These are phyloP conservation scores for Mrakia blollopis DNA, from an alignment of 768 basidiomycete species.

Conservation along the genomic window DNA sequence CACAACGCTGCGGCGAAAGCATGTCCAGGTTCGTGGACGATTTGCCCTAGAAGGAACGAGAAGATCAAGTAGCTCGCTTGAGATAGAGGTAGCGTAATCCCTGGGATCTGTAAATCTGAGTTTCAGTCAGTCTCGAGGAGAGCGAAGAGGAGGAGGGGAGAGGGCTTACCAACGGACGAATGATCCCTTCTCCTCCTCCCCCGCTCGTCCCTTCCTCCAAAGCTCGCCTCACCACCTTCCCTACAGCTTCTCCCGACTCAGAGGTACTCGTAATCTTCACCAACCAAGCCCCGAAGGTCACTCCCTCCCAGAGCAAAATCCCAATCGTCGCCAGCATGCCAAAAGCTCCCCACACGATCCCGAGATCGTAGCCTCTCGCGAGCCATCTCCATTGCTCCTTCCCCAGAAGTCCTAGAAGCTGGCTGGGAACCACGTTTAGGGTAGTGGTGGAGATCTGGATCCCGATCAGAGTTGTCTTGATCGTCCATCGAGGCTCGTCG, in stretches of 20 bases:
- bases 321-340: not conserved
- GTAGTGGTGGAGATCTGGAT: conserved; percentile 4
- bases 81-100: conserved; percentile 25
- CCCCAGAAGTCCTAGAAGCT: not conserved
- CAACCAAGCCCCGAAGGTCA: not conserved
- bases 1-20: conserved; percentile 26
- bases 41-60: conserved; percentile 28
- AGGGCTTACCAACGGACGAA: conserved; percentile 19
- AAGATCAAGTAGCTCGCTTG: conserved; percentile 23
- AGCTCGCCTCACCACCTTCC: not conserved
- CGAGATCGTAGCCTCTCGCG: conserved; percentile 11
- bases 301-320: conserved; percentile 18
- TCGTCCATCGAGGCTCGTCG: conserved; percentile 3
- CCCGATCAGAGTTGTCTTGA: not conserved
- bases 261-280: not conserved
- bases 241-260: not conserved
- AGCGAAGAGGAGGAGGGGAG: not conserved
- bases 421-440: conserved; percentile 7
- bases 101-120: conserved; percentile 20
- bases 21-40: conserved; percentile 33
- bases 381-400: not conserved
- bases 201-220: not conserved
- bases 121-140: not conserved
- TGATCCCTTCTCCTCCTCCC: not conserved
- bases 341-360: conserved; percentile 4